These are phyloP conservation scores for Fennellomyces sp. DNA, from an alignment of 371 early-diverging fungal genomes.

Conservation along the genomic window DNA sequence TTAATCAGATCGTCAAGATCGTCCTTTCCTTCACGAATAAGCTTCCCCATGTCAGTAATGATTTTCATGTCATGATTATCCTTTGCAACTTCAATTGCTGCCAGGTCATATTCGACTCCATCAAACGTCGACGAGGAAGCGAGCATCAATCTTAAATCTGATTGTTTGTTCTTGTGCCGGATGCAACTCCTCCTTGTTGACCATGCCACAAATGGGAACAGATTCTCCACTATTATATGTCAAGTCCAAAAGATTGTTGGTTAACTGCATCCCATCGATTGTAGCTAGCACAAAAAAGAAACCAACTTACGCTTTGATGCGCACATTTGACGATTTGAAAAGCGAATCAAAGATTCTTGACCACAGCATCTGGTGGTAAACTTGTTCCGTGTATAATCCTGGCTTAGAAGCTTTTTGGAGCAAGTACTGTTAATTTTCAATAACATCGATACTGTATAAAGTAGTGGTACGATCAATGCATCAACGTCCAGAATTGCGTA, in stretches of 20 bases:
- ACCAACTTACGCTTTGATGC: constrained; percentile 7
- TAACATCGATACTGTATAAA: constrained; percentile 2
- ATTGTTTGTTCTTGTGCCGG: not conserved
- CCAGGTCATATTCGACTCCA: not conserved
- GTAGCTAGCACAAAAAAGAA: not conserved
- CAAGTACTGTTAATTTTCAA: constrained; percentile 1
- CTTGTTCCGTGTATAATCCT: not conserved
- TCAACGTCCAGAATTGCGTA: too few relatives aligned
- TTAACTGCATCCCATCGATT: too few relatives aligned
- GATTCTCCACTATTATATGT: constrained; percentile 1
- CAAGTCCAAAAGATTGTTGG: too few relatives aligned
- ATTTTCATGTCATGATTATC: not conserved
- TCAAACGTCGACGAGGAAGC: not conserved
- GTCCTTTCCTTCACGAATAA: constrained; percentile 2
- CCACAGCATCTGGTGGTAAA: not conserved
- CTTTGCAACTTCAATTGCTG: not conserved
- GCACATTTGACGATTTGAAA: not conserved
- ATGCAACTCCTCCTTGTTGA: not conserved
- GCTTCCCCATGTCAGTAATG: not conserved
- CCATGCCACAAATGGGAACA: not conserved
- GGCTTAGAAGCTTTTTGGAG: not conserved
- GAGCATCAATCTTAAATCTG: not conserved
- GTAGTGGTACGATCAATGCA: too few relatives aligned
- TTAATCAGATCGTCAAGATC: not conserved
- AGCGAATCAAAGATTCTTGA: not conserved